phyloP scores from a whole-genome alignment of 202 grass and related monocot genomes.

The Setaria italica region DNA sequence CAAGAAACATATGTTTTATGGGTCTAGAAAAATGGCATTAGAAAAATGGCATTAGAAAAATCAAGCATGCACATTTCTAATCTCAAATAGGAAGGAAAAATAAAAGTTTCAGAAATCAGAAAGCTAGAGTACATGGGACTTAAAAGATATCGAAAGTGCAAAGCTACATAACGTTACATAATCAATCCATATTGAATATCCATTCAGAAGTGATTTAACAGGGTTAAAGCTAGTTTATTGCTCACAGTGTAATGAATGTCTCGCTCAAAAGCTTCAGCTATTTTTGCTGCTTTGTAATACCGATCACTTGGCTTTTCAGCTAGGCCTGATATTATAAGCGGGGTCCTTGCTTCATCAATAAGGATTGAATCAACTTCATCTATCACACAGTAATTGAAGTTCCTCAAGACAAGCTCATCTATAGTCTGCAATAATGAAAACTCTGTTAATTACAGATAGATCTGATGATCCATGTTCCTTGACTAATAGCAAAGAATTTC shows the following conservation, averaged over 20 bases:
- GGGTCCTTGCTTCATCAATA: slow-evolving; percentile 98
- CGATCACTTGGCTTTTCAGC: slow-evolving; percentile 94
- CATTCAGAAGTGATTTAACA: slow-evolving; percentile 36
- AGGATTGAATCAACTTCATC: slow-evolving; percentile 99
- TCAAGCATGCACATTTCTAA: slow-evolving; percentile 24
- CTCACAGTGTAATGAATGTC: slow-evolving; percentile 98
- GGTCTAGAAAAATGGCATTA: slow-evolving; percentile 17
- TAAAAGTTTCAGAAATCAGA: slow-evolving; percentile 26
- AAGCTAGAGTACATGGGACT: background rate
- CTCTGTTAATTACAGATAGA: slow-evolving; percentile 19
- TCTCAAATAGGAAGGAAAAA: slow-evolving; percentile 2
- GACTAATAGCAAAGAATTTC: slow-evolving; percentile 23
- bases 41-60: slow-evolving; percentile 26
- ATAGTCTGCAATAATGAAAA: slow-evolving; percentile 72
- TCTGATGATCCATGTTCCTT: slow-evolving; percentile 17
- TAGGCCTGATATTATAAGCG: slow-evolving; percentile 94
- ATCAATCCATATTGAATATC: slow-evolving; percentile 28
- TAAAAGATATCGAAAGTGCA: background rate
- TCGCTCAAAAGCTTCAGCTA: slow-evolving; percentile 87
- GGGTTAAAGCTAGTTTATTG: slow-evolving; percentile 42
- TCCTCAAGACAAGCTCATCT: slow-evolving; percentile 95
- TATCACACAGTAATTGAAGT: slow-evolving; percentile 99
- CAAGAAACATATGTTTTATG: background rate
- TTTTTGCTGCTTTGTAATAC: slow-evolving; percentile 97
- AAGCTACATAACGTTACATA: background rate